Conservation (phyloP, 352 stramenopile genomes). For the Elongisporangium anandrum region DNA sequence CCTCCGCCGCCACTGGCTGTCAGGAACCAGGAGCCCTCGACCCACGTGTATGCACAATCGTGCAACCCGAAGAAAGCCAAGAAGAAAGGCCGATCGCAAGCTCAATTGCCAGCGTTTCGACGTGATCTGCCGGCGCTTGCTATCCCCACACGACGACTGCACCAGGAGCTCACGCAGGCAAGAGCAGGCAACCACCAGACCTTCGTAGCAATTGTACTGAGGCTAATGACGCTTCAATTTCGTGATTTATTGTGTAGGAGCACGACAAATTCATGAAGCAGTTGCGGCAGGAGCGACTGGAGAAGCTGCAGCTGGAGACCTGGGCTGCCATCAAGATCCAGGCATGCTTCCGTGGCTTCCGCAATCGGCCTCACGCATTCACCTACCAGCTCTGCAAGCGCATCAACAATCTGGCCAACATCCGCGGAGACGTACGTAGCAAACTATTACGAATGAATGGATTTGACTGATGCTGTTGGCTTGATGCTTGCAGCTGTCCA, state of each 20-base stretch:
- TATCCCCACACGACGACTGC: slow-evolving; percentile 38
- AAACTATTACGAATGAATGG: too few species aligned
- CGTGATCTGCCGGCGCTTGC: slow-evolving; percentile 48
- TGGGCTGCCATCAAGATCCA: slow-evolving; percentile 72
- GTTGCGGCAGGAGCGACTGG: slow-evolving; percentile 37
- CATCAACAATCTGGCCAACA: slow-evolving; percentile 28
- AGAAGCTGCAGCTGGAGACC: slow-evolving; percentile 39
- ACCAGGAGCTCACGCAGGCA: slow-evolving; percentile 37
- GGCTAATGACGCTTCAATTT: background rate
- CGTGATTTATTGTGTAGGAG: slow-evolving; percentile 16
- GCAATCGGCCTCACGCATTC: slow-evolving; percentile 29
- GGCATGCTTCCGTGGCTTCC: slow-evolving; percentile 49
- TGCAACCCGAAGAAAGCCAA: slow-evolving; percentile 22
- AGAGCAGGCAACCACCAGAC: background rate
- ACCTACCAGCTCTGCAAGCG: slow-evolving; percentile 39
- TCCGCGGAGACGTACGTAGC: slow-evolving; percentile 30
- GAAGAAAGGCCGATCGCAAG: slow-evolving; percentile 39
- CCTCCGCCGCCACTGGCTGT: background rate
- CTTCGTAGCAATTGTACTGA: background rate
- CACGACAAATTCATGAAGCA: slow-evolving; percentile 60
- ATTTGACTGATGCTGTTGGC: slow-evolving; percentile 2
- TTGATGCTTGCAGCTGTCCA: slow-evolving; percentile 27
- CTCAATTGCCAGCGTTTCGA: slow-evolving; percentile 40
- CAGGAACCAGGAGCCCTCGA: slow-evolving; percentile 26
- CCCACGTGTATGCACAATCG: slow-evolving; percentile 25